phyloP scores from a whole-genome alignment of 1,139 yeast species.

The Debaryomycetaceae sp. region DNA sequence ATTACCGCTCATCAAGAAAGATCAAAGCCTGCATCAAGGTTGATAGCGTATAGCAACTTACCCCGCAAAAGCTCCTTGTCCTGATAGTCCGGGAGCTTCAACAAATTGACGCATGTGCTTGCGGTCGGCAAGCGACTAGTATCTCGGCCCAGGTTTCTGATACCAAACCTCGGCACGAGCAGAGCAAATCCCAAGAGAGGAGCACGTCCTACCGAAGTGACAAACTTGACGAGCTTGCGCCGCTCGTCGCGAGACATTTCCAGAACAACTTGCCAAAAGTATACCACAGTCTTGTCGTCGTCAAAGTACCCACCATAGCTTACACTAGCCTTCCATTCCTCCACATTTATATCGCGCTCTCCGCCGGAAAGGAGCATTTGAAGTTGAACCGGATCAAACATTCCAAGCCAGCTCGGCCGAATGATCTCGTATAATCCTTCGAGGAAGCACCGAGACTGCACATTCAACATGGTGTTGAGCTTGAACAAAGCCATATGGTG shows the following conservation, averaged over 20 bases:
- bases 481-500: conserved; percentile 74
- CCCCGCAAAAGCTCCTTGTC: conserved; percentile 45
- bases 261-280: conserved; percentile 68
- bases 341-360: conserved; percentile 49
- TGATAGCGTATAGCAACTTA: conserved; percentile 68
- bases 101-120: conserved; percentile 81
- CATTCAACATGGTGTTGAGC: conserved; percentile 48
- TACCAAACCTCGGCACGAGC: conserved; percentile 71
- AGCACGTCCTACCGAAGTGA: conserved; percentile 84
- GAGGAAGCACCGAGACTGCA: conserved; percentile 56
- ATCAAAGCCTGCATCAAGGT: conserved; percentile 80
- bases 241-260: conserved; percentile 58
- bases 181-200: conserved; percentile 80
- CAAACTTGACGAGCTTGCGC: conserved; percentile 64
- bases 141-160: conserved; percentile 57
- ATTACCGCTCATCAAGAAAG: conserved; percentile 31
- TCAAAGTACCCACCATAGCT: conserved; percentile 58
- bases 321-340: conserved; percentile 55
- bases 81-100: conserved; percentile 75
- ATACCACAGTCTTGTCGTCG: conserved; percentile 43
- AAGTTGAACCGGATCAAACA: conserved; percentile 77
- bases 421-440: conserved; percentile 64
- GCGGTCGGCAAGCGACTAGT: conserved; percentile 68
- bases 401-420: conserved; percentile 62
- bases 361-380: conserved; percentile 86